Evolutionary conservation across 805 yeast genomes (phyloP).

Genomic region (Lipomyces mesembrius): DNA sequence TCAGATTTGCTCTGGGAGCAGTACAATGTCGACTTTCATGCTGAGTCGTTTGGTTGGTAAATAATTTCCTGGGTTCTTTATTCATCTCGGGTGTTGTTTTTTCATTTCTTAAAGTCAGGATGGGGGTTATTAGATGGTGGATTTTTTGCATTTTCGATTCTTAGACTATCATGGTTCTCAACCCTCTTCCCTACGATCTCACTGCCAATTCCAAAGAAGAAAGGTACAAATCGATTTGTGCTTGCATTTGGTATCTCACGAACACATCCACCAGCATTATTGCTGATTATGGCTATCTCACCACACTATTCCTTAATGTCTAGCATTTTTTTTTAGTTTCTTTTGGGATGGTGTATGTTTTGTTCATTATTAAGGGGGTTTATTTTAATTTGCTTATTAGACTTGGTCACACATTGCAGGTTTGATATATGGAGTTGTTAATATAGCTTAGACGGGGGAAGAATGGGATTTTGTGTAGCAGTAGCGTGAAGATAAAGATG

Average conservation of each 20-base stretch:
- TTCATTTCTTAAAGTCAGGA: conserved; percentile 6
- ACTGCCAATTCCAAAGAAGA: background rate
- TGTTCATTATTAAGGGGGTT: conserved; percentile 3
- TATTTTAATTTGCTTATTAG: background rate
- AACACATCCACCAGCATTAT: background rate
- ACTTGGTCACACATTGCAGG: background rate
- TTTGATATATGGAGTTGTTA: background rate
- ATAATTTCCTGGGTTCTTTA: conserved; percentile 2
- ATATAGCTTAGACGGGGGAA: conserved; percentile 1
- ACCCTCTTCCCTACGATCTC: background rate
- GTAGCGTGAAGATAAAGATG: background rate
- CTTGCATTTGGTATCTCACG: background rate
- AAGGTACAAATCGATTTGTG: background rate
- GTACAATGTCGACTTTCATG: conserved; percentile 39
- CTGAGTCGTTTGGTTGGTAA: conserved; percentile 45
- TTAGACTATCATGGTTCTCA: background rate
- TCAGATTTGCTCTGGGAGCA: conserved; percentile 40
- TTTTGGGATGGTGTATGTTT: background rate
- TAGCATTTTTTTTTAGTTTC: background rate
- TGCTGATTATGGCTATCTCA: background rate
- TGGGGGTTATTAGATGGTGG: conserved; percentile 17
- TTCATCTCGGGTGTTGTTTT: conserved; percentile 8
- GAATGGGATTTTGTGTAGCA: background rate
- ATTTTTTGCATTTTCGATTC: background rate
- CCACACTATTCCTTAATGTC: background rate